Percentiles rank a stretch among this genome's conserved stretches.
These are phyloP conservation scores for Irpex sp. DNA, from an alignment of 1,284 basidiomycete genomes.

Conservation along the genomic window DNA sequence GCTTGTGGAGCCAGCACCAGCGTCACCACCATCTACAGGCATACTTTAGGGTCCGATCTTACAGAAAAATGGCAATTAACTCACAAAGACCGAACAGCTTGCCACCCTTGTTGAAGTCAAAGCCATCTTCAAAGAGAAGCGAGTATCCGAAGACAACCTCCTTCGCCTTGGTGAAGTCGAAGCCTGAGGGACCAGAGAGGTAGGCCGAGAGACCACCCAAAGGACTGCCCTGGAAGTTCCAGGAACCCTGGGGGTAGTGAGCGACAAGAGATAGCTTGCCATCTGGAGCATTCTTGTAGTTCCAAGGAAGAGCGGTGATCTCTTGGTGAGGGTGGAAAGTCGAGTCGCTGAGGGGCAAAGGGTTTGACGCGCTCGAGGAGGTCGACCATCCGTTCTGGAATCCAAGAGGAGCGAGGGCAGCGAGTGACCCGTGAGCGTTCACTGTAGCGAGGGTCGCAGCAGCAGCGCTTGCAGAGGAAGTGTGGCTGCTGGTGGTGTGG, in stretches of 20 bases:
- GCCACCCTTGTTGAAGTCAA: constrained; percentile 36
- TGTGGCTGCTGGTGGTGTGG: not conserved
- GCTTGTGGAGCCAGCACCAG: constrained; percentile 33
- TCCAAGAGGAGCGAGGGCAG: constrained; percentile 6
- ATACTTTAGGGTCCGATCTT: not conserved
- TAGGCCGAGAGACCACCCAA: constrained; percentile 67
- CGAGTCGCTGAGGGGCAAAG: constrained; percentile 34
- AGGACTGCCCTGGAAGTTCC: constrained; percentile 48
- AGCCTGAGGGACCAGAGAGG: constrained; percentile 37
- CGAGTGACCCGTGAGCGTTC: not conserved
- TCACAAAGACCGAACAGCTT: constrained; percentile 31
- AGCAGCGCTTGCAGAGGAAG: constrained; percentile 3
- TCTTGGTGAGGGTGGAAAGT: constrained; percentile 41
- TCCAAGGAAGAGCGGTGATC: constrained; percentile 34
- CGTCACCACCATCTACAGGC: constrained; percentile 39
- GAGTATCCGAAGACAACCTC: constrained; percentile 55
- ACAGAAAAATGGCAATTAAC: constrained; percentile 9
- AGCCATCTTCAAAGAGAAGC: constrained; percentile 55
- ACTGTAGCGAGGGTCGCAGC: not conserved
- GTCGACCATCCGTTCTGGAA: constrained; percentile 9
- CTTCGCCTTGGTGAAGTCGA: constrained; percentile 42
- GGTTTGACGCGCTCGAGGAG: not conserved
- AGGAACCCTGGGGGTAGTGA: constrained; percentile 54
- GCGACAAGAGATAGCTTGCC: constrained; percentile 49
- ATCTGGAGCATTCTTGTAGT: constrained; percentile 41